Base-by-base conservation (phyloP, 2,329 filamentous ascomycete genomes). In the Nemania diffusa region DNA sequence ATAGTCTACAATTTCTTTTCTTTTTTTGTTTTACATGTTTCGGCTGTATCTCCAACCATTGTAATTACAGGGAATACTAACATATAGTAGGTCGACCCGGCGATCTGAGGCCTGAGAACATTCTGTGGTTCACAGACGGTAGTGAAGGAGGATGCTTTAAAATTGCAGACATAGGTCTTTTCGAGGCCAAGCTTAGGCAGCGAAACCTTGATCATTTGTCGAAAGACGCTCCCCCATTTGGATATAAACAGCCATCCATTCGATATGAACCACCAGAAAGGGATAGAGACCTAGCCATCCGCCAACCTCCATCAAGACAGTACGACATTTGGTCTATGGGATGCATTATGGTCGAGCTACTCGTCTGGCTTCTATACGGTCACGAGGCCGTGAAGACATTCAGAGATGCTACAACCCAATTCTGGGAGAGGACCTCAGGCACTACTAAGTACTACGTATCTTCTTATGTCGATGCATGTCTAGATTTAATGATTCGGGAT, bases 271-370 rank as follows among this genome's bases (percentile, higher is more conserved):
- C 60, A 3, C 64, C 64, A 3, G 64, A 67, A 56, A 48, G 50
- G n/a, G 53, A 59, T 27, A 26, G 13, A 24, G 7, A 59, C 8
- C 44, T 44, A 53, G 13, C 7, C 4, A 53, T 3, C n/a, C 2
- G 15, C 2, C 50, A 15, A 3, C 24, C 64, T 6, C 48, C 60
- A 20, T 55, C 59, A 2, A 29, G 60, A n/a, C 34, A 57, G n/a
- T 67, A 67, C 32, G 65, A 67, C 8, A 64, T 67, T n/a, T 64
- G 65, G 65, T 67, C 65, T 6, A 67, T 67, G 55, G 65, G 65
- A 17, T 67, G 65, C 20, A 64, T 67, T 20, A 53, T 64, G 11
- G 17, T 67, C 5, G 65, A 67, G 9, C 8, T 56, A 1, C 22
- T 60, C 15, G 26, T 67, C 17, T 67, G 65, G 65, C 44, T 61